Evolutionary conservation across 495 filamentous ascomycete species (phyloP).

Genomic region (Penicillium desertorum): DNA sequence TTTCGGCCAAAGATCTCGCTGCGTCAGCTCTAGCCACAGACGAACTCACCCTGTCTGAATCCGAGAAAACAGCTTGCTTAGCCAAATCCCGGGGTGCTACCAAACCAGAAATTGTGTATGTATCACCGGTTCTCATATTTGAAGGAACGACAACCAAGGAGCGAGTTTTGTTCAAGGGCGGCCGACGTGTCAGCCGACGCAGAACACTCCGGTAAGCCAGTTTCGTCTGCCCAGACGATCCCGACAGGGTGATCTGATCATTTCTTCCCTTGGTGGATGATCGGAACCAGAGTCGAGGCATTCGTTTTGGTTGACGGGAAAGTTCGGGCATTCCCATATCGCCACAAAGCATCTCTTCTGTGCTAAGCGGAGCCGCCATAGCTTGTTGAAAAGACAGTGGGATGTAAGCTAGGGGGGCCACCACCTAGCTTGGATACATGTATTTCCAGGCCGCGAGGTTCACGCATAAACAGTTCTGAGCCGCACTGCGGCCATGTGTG

Average conservation of each 20-base stretch:
- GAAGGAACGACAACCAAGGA: conserved; percentile 40
- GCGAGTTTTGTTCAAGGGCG: conserved; percentile 37
- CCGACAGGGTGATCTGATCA: conserved; percentile 16
- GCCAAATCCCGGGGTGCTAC: conserved; percentile 19
- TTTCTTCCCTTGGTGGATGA: conserved; percentile 6
- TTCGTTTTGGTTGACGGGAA: conserved; percentile 21
- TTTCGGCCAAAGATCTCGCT: conserved; percentile 19
- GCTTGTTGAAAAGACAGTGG: conserved; percentile 23
- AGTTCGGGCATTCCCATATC: conserved; percentile 42
- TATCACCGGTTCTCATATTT: conserved; percentile 20
- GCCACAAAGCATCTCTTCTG: conserved; percentile 24
- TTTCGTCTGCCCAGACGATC: conserved; percentile 20
- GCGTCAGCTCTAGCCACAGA: conserved; percentile 7
- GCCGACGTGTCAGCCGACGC: conserved; percentile 37
- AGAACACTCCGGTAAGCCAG: conserved; percentile 25
- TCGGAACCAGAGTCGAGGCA: conserved; percentile 28
- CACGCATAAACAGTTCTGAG: conserved; percentile 27
- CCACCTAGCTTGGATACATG: conserved; percentile 12
- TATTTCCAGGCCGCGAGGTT: conserved; percentile 16
- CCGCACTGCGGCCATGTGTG: conserved; percentile 46
- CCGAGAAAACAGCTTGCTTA: conserved; percentile 14
- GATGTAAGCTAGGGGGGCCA: conserved; percentile 5
- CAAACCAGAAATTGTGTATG: conserved; percentile 29
- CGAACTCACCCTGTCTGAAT: conserved; percentile 1
- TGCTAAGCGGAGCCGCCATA: conserved; percentile 20